Conservation (phyloP, 495 filamentous ascomycete species). For the Aspergillus hancockii region DNA sequence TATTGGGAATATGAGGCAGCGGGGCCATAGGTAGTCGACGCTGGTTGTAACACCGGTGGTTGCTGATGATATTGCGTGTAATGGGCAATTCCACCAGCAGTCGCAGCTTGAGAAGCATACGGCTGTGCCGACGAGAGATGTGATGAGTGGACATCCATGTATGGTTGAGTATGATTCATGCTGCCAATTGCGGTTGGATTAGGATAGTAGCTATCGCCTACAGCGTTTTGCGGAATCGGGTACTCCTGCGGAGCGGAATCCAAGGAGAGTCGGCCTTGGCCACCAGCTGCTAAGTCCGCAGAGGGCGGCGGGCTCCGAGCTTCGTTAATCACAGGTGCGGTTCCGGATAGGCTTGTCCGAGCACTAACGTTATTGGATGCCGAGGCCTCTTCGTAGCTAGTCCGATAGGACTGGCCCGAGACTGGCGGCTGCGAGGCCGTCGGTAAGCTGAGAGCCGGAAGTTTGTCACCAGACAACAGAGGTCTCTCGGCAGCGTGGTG, state of each 20-base stretch:
- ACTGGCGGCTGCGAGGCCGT: slow-evolving; percentile 63
- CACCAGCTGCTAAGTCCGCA: slow-evolving; percentile 34
- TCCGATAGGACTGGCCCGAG: slow-evolving; percentile 52
- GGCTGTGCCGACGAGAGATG: slow-evolving; percentile 83
- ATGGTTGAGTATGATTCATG: slow-evolving; percentile 84
- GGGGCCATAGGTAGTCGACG: slow-evolving; percentile 68
- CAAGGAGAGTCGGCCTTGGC: slow-evolving; percentile 39
- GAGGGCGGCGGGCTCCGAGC: slow-evolving; percentile 36
- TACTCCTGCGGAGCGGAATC: slow-evolving; percentile 39
- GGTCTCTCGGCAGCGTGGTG: slow-evolving; percentile 68
- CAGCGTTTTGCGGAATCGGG: slow-evolving; percentile 26
- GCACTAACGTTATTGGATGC: slow-evolving; percentile 34
- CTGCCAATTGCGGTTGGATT: slow-evolving; percentile 53
- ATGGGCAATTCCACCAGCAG: slow-evolving; percentile 69
- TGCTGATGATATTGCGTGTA: slow-evolving; percentile 74
- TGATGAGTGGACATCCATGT: slow-evolving; percentile 78
- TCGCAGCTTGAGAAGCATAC: slow-evolving; percentile 78
- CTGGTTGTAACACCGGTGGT: slow-evolving; percentile 80
- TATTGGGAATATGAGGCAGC: slow-evolving; percentile 69
- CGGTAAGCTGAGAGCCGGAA: slow-evolving; percentile 75
- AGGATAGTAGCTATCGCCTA: slow-evolving; percentile 42
- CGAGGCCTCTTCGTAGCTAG: slow-evolving; percentile 46
- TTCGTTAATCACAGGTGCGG: slow-evolving; percentile 33
- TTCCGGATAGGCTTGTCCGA: slow-evolving; percentile 41
- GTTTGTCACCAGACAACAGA: slow-evolving; percentile 71